Percentiles rank a stretch among this genome's conserved stretches.
Conservation (phyloP, 1,139 yeast species). For the Meyerozyma carpophila region DNA sequence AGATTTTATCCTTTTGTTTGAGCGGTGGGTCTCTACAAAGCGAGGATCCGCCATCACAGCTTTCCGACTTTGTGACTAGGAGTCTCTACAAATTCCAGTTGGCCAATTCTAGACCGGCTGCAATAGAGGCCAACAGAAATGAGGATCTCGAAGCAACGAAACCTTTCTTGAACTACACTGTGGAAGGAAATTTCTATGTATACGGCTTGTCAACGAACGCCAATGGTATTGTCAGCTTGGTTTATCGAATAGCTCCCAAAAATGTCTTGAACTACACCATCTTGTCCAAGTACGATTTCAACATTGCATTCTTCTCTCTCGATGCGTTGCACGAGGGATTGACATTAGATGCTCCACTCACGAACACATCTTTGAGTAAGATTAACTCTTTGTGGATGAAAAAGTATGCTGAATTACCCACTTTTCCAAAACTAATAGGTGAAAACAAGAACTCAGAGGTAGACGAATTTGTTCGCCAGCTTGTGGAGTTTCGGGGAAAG, state of each 20-base stretch:
- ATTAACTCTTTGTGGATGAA: conserved; percentile 16
- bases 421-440: conserved; percentile 12
- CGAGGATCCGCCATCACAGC: conserved; percentile 6
- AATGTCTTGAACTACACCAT: conserved; percentile 26
- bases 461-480: conserved; percentile 15
- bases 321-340: neutral
- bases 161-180: conserved; percentile 16
- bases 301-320: conserved; percentile 17
- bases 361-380: conserved; percentile 11
- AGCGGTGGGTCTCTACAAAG: conserved; percentile 4
- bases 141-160: conserved; percentile 9
- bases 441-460: conserved; percentile 1
- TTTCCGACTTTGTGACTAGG: conserved; percentile 16
- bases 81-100: conserved; percentile 24
- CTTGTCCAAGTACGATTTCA: conserved; percentile 20
- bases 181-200: conserved; percentile 25
- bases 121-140: conserved; percentile 11
- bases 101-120: conserved; percentile 15
- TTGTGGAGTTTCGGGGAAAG: conserved; percentile 15
- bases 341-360: neutral
- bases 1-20: conserved; percentile 16
- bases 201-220: conserved; percentile 19
- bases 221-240: conserved; percentile 20
- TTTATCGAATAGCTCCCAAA: conserved; percentile 24
- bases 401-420: conserved; percentile 17